Evolutionary conservation across 2,329 filamentous ascomycete genomes (phyloP), one percentile per base, ranked within the genome.

Genomic region (Anthostomella pinea): DNA sequence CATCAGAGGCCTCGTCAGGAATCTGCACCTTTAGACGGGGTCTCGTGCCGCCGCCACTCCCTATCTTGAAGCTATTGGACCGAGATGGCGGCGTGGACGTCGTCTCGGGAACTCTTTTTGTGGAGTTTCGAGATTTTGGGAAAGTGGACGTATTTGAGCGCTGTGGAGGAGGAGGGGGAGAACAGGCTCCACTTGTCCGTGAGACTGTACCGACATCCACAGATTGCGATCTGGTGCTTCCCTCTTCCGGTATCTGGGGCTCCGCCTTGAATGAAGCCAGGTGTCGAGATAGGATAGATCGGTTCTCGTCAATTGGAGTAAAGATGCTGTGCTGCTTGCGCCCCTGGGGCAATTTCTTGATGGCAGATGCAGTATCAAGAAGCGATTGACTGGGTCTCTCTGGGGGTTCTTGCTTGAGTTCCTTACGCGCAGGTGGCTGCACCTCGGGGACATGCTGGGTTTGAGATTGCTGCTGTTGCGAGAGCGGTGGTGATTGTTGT

Each of bases 1-100:
- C 69, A 51, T 95, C 88, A 8, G 88, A 94, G 25, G 82, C 81
- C 54, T 95, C 93, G 49, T 89, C 91, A 0, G 93, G 93, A 53
- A 98, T 98, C 57, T 96, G 89, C 4, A 98, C 88, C 52, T 87
- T 95, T 30, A 98, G 72, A 35, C 87, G 79, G 3, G 93, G 93
- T 36, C 90, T 77, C 53, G 86, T 81, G 7, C 79, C 80, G 37
- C 78, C 79, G 8, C 73, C 43, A 11, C 44, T n/a, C n/a, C n/a
- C 66, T 16, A 77, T 68, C 48, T 83, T 79, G 41, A 85, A 67
- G 47, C 87, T 94, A 56, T 87, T 89, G n/a, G 85, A 81, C 23
- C 87, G 77, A 14, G 83, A 83, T 0, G 87, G 86, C 6, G 86
- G 84, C 8, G 80, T 78, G 47, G 87, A 78, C 0, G 68, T 63